Evolutionary conservation across 2,329 filamentous ascomycete genomes (phyloP), one percentile per base, ranked within the genome.

Genomic region (Leptographium procerum): DNA sequence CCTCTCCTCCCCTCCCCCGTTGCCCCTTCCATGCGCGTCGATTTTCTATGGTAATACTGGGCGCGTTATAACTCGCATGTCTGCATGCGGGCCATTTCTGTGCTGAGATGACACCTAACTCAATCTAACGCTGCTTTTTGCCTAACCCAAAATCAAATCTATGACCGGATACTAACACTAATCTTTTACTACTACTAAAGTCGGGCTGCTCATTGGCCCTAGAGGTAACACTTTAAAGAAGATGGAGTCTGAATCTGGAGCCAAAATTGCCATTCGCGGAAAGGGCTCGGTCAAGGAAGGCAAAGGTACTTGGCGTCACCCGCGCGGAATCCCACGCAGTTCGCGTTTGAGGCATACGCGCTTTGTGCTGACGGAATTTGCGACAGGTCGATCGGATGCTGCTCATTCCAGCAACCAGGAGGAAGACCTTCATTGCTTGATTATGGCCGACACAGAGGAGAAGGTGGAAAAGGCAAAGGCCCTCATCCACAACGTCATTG

Each of bases 181-280:
- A 91, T 88, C 84, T 88, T n/a, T 48, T 58, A 40, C 79, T 85
- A 43, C 40, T 80, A 83, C 82, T 87, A 85, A 96, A 99, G 94
- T 99, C 85, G 94, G 94, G 77, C 86, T 99, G 83, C 91, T 99
- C 75, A 99, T 99, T 85, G 94, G 94, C 76, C 94, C 94, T 76
- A 94, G 94, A 92, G 94, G 94, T 77, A 99, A 99, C 74, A 99
- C 94, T 66, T 78, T 99, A 71, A 99, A 99, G 80, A 99, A 96
- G 75, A 99, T 99, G 94, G 94, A 99, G 74, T 84, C 87, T 69
- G 91, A 99, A 76, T 99, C 94, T 59, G 87, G 87, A 64, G 94
- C 94, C 72, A 99, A 99, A 76, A 99, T 99, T 78, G 94, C 94
- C 66, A 99, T 99, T 71, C 92, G 94, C 75, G 94, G 94, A 79